Evolutionary conservation across 306 rosid species (phyloP), one percentile per base, ranked within the genome.

Genomic region (Fragaria vesca): DNA sequence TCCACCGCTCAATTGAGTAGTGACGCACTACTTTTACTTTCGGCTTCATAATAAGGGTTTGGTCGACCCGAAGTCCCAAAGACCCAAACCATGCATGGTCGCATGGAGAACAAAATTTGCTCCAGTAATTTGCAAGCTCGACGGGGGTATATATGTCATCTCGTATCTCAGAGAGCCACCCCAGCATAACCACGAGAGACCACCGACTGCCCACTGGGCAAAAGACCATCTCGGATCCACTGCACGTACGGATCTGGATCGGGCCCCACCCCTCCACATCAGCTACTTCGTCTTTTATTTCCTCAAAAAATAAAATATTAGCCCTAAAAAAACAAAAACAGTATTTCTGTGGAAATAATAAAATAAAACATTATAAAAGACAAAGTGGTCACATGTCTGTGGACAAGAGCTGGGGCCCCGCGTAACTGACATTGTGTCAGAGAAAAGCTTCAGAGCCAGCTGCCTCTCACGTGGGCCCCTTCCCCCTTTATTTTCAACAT

Each of bases 401-500:
- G 61, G 57, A 28, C 83, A 42, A 24, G 17, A 34, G 18, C 1
- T 0, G 20, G 38, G 17, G 66, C 8, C 73, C 83, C 36, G 67
- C 78, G 79, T 78, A 79, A 81, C 77, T 66, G 80, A 80, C 66
- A 67, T 1, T 3, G 1, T 77, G 80, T 81, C 86, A 86, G 84
- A 70, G 34, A 66, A 73, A 58, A 43, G 67, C 47, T 48, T 30
- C 72, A 76, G 62, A 57, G 79, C 77, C 86, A 81, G 88, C 83
- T 55, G 76, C 76, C 45, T 2, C 61, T 6, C 71, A 82, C 77
- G 78, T 91, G 93, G 91, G 85, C 61, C 95, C 95, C 87, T 55
- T 8, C 0, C 5, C 69, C 11, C 32, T 13, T 74, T 69, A 4
- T 0, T 79, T 83, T 76, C 40, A 71, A 42, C 71, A 76, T 78